phyloP scores from a whole-genome alignment of 441 rosid species.

The Raphanus hybrid region DNA sequence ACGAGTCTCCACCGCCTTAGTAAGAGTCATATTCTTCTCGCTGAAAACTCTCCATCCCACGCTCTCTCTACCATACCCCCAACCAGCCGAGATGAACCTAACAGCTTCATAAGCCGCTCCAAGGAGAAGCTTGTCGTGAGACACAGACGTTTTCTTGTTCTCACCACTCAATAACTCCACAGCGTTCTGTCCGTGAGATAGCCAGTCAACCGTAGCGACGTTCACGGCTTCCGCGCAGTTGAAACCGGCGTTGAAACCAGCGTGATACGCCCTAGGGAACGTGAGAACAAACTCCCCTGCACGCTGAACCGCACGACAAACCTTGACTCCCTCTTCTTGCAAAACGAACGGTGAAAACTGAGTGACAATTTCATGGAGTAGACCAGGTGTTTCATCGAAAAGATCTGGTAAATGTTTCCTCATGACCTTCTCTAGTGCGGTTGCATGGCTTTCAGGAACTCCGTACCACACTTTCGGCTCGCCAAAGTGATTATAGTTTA shows the following conservation, averaged over 20 bases:
- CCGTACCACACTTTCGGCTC: constrained; percentile 93
- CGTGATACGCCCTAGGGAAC: constrained; percentile 89
- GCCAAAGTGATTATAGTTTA: constrained; percentile 84
- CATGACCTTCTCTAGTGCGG: constrained; percentile 71
- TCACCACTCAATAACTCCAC: constrained; percentile 79
- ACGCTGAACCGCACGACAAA: constrained; percentile 64
- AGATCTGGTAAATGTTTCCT: constrained; percentile 72
- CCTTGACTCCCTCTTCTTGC: constrained; percentile 74
- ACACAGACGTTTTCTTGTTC: constrained; percentile 71
- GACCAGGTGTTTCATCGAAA: constrained; percentile 75
- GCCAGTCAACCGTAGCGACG: constrained; percentile 93
- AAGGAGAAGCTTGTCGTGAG: constrained; percentile 87
- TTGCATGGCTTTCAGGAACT: constrained; percentile 77
- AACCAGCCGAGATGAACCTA: constrained; percentile 44
- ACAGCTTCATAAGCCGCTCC: constrained; percentile 68
- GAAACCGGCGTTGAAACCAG: constrained; percentile 92
- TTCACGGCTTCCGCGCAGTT: constrained; percentile 98
- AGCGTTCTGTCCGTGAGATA: constrained; percentile 79
- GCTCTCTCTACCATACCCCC: constrained; percentile 49
- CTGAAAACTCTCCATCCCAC: constrained; percentile 66
- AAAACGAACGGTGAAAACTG: constrained; percentile 82
- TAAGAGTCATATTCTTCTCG: constrained; percentile 72
- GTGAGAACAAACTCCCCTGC: constrained; percentile 84
- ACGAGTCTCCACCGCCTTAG: constrained; percentile 71
- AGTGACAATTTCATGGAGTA: constrained; percentile 85